phyloP scores from a whole-genome alignment of 202 grass and related monocot genomes.

The Dendrocalamus latiflorus region DNA sequence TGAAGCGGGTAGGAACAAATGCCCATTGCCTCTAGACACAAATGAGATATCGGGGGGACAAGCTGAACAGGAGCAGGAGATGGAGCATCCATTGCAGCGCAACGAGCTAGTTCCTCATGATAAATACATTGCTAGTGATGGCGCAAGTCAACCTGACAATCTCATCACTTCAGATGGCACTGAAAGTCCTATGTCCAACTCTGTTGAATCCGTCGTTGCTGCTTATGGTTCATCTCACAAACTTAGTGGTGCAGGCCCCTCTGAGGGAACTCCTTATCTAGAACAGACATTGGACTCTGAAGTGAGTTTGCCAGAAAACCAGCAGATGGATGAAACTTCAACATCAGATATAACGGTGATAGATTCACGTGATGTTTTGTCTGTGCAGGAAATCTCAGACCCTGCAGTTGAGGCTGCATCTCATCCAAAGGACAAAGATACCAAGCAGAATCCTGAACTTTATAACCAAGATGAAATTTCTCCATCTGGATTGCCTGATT shows the following conservation, averaged over 20 bases:
- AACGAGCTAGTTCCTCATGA: not conserved
- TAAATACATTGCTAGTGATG: not conserved
- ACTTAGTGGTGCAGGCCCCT: not conserved
- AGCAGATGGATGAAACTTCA: slow-evolving; percentile 31
- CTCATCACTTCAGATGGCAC: slow-evolving; percentile 8
- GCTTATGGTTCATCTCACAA: slow-evolving; percentile 11
- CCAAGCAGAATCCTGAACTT: slow-evolving; percentile 25
- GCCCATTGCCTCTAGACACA: slow-evolving; percentile 18
- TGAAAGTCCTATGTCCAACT: not conserved
- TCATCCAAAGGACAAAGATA: not conserved
- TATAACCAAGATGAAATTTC: not conserved
- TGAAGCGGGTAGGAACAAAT: not conserved
- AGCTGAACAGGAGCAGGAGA: not conserved
- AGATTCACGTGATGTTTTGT: slow-evolving; percentile 46
- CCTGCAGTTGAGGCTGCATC: not conserved
- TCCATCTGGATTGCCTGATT: slow-evolving; percentile 3
- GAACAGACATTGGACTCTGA: slow-evolving; percentile 30
- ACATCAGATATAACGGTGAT: slow-evolving; percentile 32
- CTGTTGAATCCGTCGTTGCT: not conserved
- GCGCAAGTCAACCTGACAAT: not conserved
- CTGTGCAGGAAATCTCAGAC: slow-evolving; percentile 13
- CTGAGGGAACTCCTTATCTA: slow-evolving; percentile 26
- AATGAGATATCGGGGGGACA: not conserved
- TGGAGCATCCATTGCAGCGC: slow-evolving; percentile 8
- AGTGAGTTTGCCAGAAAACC: slow-evolving; percentile 25